Conservation (phyloP, 495 filamentous ascomycete genomes). For the Durotheca rogersii region DNA sequence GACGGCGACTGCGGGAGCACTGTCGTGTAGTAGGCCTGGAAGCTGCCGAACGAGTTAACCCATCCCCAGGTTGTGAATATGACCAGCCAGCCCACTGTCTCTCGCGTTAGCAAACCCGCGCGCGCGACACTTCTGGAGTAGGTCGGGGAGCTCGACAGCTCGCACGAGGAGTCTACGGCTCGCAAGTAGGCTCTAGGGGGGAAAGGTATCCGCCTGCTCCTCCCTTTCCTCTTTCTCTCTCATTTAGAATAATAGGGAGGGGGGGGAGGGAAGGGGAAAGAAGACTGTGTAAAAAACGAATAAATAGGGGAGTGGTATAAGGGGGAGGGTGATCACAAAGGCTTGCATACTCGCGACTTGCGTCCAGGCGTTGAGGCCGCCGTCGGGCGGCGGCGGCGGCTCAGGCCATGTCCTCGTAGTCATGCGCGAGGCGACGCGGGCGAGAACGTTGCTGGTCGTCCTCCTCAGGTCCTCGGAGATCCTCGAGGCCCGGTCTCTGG, state of each 20-base stretch:
- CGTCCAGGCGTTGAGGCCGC: slow-evolving; percentile 64
- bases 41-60: slow-evolving; percentile 71
- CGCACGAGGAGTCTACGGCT: background rate
- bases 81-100: slow-evolving; percentile 58
- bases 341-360: slow-evolving; percentile 52
- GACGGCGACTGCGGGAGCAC: slow-evolving; percentile 45
- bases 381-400: slow-evolving; percentile 61
- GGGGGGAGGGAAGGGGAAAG: background rate
- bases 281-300: too few species aligned
- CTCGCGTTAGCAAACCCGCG: slow-evolving; percentile 11
- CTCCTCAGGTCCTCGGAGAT: slow-evolving; percentile 30
- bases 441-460: slow-evolving; percentile 32
- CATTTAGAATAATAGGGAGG: background rate
- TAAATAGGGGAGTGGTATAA: too few species aligned
- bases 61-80: slow-evolving; percentile 77
- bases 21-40: slow-evolving; percentile 68
- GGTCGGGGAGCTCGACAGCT: background rate
- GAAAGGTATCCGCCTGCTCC: too few species aligned
- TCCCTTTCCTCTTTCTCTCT: background rate
- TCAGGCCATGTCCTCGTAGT: slow-evolving; percentile 53
- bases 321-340: background rate
- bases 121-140: too few species aligned
- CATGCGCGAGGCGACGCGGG: slow-evolving; percentile 30
- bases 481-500: slow-evolving; percentile 8
- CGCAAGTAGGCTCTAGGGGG: background rate